Percentiles rank a stretch among this genome's conserved stretches.
Evolutionary conservation across 805 yeast species (phyloP).

Genomic region (Starmerella floris): DNA sequence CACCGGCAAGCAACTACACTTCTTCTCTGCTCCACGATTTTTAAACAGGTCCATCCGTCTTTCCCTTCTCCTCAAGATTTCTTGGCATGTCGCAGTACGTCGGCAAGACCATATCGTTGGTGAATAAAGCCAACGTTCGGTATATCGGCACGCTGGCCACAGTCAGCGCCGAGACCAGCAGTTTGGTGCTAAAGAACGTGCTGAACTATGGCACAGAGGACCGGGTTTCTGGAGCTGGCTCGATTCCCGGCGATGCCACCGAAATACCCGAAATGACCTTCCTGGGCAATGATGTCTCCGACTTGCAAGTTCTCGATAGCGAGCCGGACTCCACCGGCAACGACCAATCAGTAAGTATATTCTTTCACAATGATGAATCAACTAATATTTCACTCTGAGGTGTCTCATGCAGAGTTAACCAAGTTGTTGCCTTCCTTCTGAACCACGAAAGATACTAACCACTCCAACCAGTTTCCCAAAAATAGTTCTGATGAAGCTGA

Average conservation of each 20-base stretch:
- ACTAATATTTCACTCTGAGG: slow-evolving; percentile 18
- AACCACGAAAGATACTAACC: slow-evolving; percentile 23
- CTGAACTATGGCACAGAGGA: slow-evolving; percentile 88
- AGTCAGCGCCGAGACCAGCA: slow-evolving; percentile 80
- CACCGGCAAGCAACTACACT: too few species aligned
- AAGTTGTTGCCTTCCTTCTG: slow-evolving; percentile 38
- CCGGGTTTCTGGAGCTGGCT: slow-evolving; percentile 51
- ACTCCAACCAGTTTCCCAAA: slow-evolving; percentile 6
- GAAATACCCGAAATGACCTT: slow-evolving; percentile 39
- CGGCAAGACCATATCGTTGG: slow-evolving; percentile 75
- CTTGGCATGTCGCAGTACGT: slow-evolving; percentile 91
- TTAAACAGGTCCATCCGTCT: too few species aligned
- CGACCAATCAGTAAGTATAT: slow-evolving; percentile 16
- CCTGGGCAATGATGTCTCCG: slow-evolving; percentile 86
- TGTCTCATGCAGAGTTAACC: slow-evolving; percentile 19
- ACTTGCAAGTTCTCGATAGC: slow-evolving; percentile 69
- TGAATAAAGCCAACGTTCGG: slow-evolving; percentile 65
- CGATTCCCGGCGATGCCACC: slow-evolving; percentile 37
- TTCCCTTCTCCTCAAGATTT: too few species aligned
- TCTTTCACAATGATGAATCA: slow-evolving; percentile 19
- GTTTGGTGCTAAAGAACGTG: slow-evolving; percentile 70
- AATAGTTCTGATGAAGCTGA: slow-evolving; percentile 22
- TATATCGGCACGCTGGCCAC: slow-evolving; percentile 81
- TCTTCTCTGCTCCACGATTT: too few species aligned
- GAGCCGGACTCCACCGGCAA: not conserved